Percentiles rank a stretch among this genome's conserved stretches.
These are phyloP conservation scores for Metschnikowia similis DNA, from an alignment of 805 yeast genomes.

Conservation along the genomic window DNA sequence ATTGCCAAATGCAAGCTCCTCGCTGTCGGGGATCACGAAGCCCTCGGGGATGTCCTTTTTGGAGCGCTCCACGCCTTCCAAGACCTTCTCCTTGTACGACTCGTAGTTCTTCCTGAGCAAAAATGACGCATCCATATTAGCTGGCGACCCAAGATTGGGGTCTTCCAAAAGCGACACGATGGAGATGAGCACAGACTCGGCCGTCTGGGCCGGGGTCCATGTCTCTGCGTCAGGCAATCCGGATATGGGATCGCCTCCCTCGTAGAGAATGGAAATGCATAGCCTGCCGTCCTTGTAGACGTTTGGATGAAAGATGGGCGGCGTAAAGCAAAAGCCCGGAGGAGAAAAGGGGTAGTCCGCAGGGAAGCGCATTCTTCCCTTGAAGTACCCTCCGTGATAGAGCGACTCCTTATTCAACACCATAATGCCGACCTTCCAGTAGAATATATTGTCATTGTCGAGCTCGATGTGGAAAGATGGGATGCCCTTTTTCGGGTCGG, in stretches of 20 bases:
- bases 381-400: constrained; percentile 92
- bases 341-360: constrained; percentile 88
- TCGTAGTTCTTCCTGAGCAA: constrained; percentile 81
- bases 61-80: constrained; percentile 77
- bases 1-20: constrained; percentile 40
- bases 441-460: constrained; percentile 52
- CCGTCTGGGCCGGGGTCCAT: constrained; percentile 92
- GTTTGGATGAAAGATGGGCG: constrained; percentile 92
- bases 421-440: constrained; percentile 88
- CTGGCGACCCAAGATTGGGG: constrained; percentile 91
- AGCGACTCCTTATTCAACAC: constrained; percentile 84
- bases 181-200: constrained; percentile 83
- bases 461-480: constrained; percentile 61
- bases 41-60: constrained; percentile 84
- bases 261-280: constrained; percentile 89
- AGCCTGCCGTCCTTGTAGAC: constrained; percentile 90
- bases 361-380: constrained; percentile 92
- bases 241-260: constrained; percentile 82
- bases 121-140: constrained; percentile 93
- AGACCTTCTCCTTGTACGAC: constrained; percentile 68
- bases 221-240: constrained; percentile 93
- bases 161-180: constrained; percentile 89
- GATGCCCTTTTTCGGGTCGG: constrained; percentile 79
- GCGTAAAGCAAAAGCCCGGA: constrained; percentile 87
- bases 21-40: constrained; percentile 73